These are phyloP conservation scores for Aspergillus sp. DNA, from an alignment of 2,329 filamentous ascomycete genomes.

Conservation along the genomic window DNA sequence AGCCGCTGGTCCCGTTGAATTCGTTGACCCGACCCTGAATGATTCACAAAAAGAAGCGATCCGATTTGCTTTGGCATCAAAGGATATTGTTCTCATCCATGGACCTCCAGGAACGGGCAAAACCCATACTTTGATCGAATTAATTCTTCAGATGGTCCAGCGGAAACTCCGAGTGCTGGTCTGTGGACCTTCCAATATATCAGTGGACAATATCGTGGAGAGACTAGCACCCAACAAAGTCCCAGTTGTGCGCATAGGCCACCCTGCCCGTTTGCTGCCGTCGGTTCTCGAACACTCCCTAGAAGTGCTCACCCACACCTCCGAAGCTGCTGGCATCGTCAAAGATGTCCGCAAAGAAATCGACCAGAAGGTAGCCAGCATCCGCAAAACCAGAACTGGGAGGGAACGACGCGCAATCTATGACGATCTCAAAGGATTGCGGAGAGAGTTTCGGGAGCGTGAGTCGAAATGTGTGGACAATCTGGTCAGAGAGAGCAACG, in stretches of 20 bases:
- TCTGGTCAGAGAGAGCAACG: constrained; percentile 71
- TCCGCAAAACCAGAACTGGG: constrained; percentile 79
- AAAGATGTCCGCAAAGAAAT: constrained; percentile 88
- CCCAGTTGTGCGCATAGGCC: constrained; percentile 82
- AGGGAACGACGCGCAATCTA: constrained; percentile 79
- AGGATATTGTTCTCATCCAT: constrained; percentile 84
- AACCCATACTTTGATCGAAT: constrained; percentile 90
- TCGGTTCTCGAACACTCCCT: constrained; percentile 86
- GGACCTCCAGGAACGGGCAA: constrained; percentile 95
- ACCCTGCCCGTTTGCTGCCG: constrained; percentile 84
- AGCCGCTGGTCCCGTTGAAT: constrained; percentile 44
- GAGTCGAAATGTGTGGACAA: constrained; percentile 76
- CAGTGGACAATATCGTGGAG: constrained; percentile 97
- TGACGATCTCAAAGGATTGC: constrained; percentile 73
- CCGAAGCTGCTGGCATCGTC: constrained; percentile 83
- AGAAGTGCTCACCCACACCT: constrained; percentile 84
- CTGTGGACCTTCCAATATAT: constrained; percentile 96
- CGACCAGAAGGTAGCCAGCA: constrained; percentile 82
- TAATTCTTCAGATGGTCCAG: constrained; percentile 85
- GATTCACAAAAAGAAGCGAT: constrained; percentile 61
- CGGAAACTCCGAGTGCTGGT: constrained; percentile 72
- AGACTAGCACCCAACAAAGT: constrained; percentile 79
- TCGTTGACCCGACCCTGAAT: constrained; percentile 54
- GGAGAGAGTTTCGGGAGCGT: constrained; percentile 82
- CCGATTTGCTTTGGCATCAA: constrained; percentile 76